Evolutionary conservation across 164 flowering plant species (phyloP).

Genomic region (Vitis rotundifolia): DNA sequence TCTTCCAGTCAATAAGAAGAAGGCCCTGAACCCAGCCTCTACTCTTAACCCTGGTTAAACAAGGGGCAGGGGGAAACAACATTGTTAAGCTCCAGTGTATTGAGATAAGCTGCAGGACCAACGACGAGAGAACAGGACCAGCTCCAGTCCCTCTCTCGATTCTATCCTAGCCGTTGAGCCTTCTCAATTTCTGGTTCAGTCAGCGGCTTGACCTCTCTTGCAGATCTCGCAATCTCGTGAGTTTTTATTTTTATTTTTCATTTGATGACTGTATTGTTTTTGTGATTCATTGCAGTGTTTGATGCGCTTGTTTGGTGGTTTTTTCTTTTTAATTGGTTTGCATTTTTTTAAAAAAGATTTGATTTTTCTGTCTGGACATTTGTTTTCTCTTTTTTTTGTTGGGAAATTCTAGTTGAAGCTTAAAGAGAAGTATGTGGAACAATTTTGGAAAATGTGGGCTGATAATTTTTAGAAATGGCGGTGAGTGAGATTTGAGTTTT

Average conservation of each 20-base stretch:
- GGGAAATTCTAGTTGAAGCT: too few species aligned
- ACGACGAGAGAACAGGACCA: too few species aligned
- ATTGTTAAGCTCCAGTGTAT: too few species aligned
- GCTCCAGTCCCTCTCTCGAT: background rate
- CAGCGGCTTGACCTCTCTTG: background rate
- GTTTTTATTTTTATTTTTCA: background rate
- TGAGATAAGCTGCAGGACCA: too few species aligned
- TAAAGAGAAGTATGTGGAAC: too few species aligned
- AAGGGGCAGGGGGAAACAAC: background rate
- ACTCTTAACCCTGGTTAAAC: background rate
- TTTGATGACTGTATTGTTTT: background rate
- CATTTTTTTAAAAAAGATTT: conserved; percentile 11
- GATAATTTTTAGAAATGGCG: too few species aligned
- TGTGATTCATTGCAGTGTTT: background rate
- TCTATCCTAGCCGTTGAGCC: background rate
- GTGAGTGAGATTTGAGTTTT: too few species aligned
- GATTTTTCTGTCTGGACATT: background rate
- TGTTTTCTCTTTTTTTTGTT: too few species aligned
- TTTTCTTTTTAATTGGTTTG: background rate
- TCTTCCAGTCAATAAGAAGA: conserved; percentile 11
- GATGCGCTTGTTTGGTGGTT: too few species aligned
- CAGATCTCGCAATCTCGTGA: conserved; percentile 24
- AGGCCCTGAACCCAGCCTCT: background rate
- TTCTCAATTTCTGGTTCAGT: background rate
- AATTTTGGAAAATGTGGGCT: too few species aligned